A percentile compares a stretch with the other conserved stretches of the same genome.
phyloP scores from a whole-genome alignment of 139 green algal species.

The Diplosphaera chodatii region DNA sequence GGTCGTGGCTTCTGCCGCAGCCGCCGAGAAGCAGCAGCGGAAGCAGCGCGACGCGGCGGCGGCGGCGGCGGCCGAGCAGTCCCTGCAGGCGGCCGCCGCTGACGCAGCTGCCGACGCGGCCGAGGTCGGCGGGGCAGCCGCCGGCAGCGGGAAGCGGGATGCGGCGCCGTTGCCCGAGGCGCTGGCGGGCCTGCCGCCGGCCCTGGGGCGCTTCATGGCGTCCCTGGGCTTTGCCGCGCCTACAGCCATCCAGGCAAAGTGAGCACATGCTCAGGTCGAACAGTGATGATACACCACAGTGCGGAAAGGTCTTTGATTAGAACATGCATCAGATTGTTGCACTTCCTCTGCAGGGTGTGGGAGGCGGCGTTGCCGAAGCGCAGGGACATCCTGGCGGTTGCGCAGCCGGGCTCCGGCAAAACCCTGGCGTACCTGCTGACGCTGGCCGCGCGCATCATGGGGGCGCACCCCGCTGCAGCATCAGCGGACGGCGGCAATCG shows the following conservation, averaged over 20 bases:
- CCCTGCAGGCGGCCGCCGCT: too few species aligned
- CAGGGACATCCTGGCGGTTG: constrained; percentile 43
- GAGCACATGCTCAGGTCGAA: too few species aligned
- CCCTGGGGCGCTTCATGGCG: constrained; percentile 55
- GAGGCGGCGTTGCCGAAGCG: constrained; percentile 15
- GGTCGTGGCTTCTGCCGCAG: neutral
- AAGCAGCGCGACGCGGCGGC: constrained; percentile 19
- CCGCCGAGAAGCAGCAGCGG: neutral
- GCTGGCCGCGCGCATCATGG: constrained; percentile 11
- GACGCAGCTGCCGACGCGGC: neutral
- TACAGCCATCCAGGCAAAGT: constrained; percentile 58
- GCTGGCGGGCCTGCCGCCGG: constrained; percentile 24
- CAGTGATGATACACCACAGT: too few species aligned
- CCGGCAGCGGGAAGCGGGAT: neutral
- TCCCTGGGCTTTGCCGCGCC: constrained; percentile 49
- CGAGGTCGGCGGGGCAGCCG: neutral
- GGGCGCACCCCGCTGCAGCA: too few species aligned
- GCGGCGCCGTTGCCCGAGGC: neutral
- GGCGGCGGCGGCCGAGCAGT: too few species aligned
- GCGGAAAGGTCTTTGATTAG: too few species aligned
- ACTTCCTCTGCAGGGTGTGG: constrained; percentile 29
- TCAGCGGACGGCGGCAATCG: neutral
- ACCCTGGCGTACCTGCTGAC: constrained; percentile 79
- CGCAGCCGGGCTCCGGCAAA: constrained; percentile 76
- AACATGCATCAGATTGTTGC: neutral